These are phyloP conservation scores for Coemansia sp. DNA, from an alignment of 192 early-diverging fungal species.

Conservation along the genomic window DNA sequence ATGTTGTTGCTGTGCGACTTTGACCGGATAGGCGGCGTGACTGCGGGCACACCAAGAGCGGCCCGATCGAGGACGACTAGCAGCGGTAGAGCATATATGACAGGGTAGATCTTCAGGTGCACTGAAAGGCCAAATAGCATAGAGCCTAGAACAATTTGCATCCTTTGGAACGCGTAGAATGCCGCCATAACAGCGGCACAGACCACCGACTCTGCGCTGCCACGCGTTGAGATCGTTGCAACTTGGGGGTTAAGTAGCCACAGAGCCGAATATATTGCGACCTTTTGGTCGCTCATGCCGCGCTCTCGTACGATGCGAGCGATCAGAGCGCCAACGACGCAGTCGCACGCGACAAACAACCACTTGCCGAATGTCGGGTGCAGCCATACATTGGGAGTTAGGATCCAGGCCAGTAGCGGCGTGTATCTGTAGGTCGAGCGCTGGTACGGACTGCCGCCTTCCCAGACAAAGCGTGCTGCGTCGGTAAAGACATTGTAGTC, in stretches of 20 bases:
- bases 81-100: slow-evolving; percentile 89
- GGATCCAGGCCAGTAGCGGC: slow-evolving; percentile 84
- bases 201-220: slow-evolving; percentile 88
- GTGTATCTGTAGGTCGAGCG: slow-evolving; percentile 98
- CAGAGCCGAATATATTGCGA: slow-evolving; percentile 59
- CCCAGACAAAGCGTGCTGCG: slow-evolving; percentile 77
- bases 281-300: slow-evolving; percentile 55
- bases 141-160: slow-evolving; percentile 53
- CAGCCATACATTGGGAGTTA: slow-evolving; percentile 82
- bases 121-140: slow-evolving; percentile 87
- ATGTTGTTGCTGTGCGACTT: slow-evolving; percentile 4
- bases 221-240: slow-evolving; percentile 93
- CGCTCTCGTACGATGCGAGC: slow-evolving; percentile 45
- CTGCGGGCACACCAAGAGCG: slow-evolving; percentile 5
- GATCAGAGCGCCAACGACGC: slow-evolving; percentile 75
- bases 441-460: slow-evolving; percentile 77
- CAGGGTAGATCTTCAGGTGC: slow-evolving; percentile 97
- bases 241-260: slow-evolving; percentile 98
- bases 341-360: slow-evolving; percentile 83
- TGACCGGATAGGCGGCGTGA: not conserved
- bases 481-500: slow-evolving; percentile 98
- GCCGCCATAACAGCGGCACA: slow-evolving; percentile 75
- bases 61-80: slow-evolving; percentile 59
- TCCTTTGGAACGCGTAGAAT: slow-evolving; percentile 68
- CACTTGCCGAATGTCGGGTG: slow-evolving; percentile 85